Percentiles rank a stretch among this genome's conserved stretches.
phyloP scores from a whole-genome alignment of 768 basidiomycete species.

The Lanmaoa pseudosensibilis region DNA sequence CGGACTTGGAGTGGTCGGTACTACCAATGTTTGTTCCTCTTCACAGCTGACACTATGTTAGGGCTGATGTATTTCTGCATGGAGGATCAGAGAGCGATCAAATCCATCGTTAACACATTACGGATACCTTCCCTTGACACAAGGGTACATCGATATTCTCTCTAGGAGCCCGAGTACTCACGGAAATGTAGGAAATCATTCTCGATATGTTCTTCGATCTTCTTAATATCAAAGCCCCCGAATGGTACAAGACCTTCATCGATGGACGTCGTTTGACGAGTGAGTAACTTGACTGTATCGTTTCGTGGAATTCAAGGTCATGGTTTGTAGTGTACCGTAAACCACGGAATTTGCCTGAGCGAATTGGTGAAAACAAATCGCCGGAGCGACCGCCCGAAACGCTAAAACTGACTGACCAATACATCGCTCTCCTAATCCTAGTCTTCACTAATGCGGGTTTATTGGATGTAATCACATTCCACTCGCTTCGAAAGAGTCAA shows the following conservation, averaged over 20 bases:
- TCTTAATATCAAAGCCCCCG: conserved; percentile 86
- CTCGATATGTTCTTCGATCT: conserved; percentile 94
- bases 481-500: not conserved
- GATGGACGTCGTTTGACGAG: conserved; percentile 86
- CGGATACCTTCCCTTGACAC: conserved; percentile 86
- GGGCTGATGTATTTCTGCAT: conserved; percentile 94
- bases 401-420: conserved; percentile 89
- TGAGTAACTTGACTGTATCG: conserved; percentile 37
- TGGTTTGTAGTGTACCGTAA: conserved; percentile 62
- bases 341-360: conserved; percentile 40
- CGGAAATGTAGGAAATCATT: conserved; percentile 72
- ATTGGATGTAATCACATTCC: conserved; percentile 62
- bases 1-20: conserved; percentile 90
- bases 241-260: conserved; percentile 92
- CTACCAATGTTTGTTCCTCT: not conserved
- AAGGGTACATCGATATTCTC: conserved; percentile 47
- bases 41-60: conserved; percentile 28
- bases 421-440: conserved; percentile 79
- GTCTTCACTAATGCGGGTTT: conserved; percentile 87
- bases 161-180: conserved; percentile 11
- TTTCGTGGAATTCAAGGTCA: not conserved
- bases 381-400: conserved; percentile 53
- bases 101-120: conserved; percentile 80
- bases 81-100: conserved; percentile 83
- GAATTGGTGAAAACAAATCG: conserved; percentile 35